Base-by-base conservation (phyloP, 2,329 filamentous ascomycete genomes). In the Fusarium coicis region DNA sequence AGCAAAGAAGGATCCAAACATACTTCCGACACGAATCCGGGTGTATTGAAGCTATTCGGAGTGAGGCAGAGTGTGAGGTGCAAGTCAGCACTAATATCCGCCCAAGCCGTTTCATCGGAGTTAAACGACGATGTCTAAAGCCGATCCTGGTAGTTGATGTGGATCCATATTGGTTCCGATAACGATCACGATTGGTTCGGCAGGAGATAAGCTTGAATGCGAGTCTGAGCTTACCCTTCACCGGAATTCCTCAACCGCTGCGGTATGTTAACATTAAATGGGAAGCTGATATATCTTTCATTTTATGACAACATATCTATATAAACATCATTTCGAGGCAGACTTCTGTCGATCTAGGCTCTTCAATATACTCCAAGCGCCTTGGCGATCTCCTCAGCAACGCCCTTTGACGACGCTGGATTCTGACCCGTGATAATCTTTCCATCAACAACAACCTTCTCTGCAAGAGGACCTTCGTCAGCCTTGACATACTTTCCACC, bases 211-310 rank as follows among this genome's bases (percentile, higher is more conserved):
- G 23, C 34, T 39, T 53, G 23, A 53, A 28, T 7, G 21, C 9
- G 7, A 53, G 23, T 16, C n/a, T 26, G 10, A 5, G 18, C 49
- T 53, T 23, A 34, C 8, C 21, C n/a, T 9, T 15, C 6, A 26
- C 10, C 2, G 1, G 6, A 7, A 19, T 21, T 36, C 12, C 18
- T 37, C 23, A 28, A 5, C 12, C 19, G 1, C 23, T 5, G 9
- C 4, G 1, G 4, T 2, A 7, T 11, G 12, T 21, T 1, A 26
- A 15, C 14, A 28, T 4, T 2, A 26, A 3, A 21, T 10, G 0
- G 0, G 11, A n/a, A 28, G 7, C 7, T 14, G 4, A 18, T 2
- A 7, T 0, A 5, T 53, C 0, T 23, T 23, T 4, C 4, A 23
- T 23, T 23, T 2, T 14, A 14, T 23, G 5, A 16, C 16, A 12